These are phyloP conservation scores for Dendrocalamus latiflorus DNA, from an alignment of 202 grass and related monocot species.

Conservation along the genomic window DNA sequence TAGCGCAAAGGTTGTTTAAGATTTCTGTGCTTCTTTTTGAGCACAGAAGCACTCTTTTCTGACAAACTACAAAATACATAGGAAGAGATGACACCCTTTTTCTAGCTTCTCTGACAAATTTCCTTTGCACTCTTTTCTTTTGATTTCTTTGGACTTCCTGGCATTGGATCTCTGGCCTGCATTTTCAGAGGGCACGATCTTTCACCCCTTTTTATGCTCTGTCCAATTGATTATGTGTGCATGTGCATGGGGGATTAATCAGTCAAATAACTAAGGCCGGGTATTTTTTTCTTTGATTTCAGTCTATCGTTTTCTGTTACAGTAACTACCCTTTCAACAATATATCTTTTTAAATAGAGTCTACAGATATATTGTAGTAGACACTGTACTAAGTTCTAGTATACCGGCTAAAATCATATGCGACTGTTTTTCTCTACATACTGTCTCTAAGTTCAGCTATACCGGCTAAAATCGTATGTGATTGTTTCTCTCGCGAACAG, in stretches of 20 bases:
- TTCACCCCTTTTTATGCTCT: neutral
- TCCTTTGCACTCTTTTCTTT: neutral
- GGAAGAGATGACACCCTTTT: neutral
- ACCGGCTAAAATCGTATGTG: too few relatives aligned
- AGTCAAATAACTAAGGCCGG: neutral
- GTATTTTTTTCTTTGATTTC: too few relatives aligned
- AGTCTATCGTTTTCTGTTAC: too few relatives aligned
- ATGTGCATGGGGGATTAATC: neutral
- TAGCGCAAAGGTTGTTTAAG: neutral
- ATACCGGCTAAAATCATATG: too few relatives aligned
- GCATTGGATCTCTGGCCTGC: neutral
- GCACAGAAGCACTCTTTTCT: neutral
- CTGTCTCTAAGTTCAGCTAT: too few relatives aligned
- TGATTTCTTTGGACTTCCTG: neutral
- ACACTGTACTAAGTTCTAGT: too few relatives aligned
- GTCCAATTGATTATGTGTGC: neutral
- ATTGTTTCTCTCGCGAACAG: too few relatives aligned
- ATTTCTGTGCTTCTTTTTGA: neutral
- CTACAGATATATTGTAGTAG: too few relatives aligned
- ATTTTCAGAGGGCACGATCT: neutral
- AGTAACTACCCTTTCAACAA: too few relatives aligned
- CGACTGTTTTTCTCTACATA: too few relatives aligned
- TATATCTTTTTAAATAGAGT: too few relatives aligned
- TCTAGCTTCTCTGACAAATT: neutral
- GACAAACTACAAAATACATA: neutral